Evolutionary conservation across 495 filamentous ascomycete species (phyloP).

Genomic region (Clavariopsis aquatica): DNA sequence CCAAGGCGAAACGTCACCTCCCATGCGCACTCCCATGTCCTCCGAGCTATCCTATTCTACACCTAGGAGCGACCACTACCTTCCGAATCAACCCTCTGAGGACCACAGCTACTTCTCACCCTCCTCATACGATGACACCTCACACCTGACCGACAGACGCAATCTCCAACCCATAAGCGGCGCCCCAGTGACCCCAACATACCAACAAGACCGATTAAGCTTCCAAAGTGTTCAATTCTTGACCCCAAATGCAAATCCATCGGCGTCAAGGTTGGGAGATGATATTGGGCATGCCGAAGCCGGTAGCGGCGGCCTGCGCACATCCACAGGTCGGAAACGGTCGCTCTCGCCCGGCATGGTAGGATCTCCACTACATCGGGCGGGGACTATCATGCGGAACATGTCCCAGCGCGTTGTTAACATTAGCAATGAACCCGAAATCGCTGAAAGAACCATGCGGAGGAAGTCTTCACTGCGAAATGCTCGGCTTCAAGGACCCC

Average conservation of each 20-base stretch:
- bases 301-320: constrained; percentile 42
- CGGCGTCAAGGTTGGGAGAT: constrained; percentile 61
- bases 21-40: constrained; percentile 34
- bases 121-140: constrained; percentile 61
- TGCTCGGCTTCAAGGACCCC: constrained; percentile 56
- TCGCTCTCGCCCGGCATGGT: constrained; percentile 65
- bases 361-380: constrained; percentile 67
- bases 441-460: constrained; percentile 72
- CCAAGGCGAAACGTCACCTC: constrained; percentile 43
- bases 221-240: constrained; percentile 59
- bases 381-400: constrained; percentile 89
- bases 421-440: constrained; percentile 82
- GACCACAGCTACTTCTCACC: constrained; percentile 58
- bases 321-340: constrained; percentile 57
- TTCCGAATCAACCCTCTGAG: constrained; percentile 54
- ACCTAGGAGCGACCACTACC: constrained; percentile 44
- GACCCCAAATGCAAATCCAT: constrained; percentile 42
- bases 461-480: constrained; percentile 63
- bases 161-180: constrained; percentile 42
- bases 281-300: constrained; percentile 60
- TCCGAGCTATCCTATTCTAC: constrained; percentile 37
- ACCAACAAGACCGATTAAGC: constrained; percentile 61
- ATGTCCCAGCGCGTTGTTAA: constrained; percentile 99
- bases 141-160: constrained; percentile 44
- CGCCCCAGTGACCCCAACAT: constrained; percentile 45